Base-by-base conservation (phyloP, 2,329 filamentous ascomycete species). In the Venturia asperata region DNA sequence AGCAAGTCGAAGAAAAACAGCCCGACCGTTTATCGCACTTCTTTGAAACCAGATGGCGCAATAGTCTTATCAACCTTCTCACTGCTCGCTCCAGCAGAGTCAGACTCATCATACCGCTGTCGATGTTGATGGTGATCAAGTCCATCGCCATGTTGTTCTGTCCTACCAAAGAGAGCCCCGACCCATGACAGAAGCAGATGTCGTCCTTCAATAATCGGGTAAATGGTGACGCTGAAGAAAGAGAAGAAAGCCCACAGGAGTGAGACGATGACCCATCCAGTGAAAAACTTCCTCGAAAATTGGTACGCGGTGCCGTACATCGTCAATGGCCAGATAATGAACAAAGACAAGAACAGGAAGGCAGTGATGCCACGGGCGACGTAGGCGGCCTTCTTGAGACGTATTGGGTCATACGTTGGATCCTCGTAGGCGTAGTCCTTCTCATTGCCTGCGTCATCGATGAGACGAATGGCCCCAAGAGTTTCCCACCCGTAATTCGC, bases 401-500 rank as follows among this genome's bases (percentile, higher is more conserved):
- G 55, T 30, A 30, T 39, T 11, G 55, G 30, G 19, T 65, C 64
- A 30, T 49, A 55, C 5, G 64, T 65, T 6, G 52, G 52, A 13
- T 61, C 43, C 41, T 62, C 64, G n/a, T 43, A 39, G 13, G 64
- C 64, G 19, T 39, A 37, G 19, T 65, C 43, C 27, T 65, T 55
- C 37, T 49, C 64, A 62, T 49, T 52, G 15, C 24, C 58, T 61
- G 30, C 37, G 30, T 42, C 30, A 42, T 61, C 55, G 42, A 15
- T 56, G 9, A 49, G 7, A 10, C 56, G 55, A 67, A 77, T 77
- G 13, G 72, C 71, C 3, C 76, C 68, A 0, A 76, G 77, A 19
- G 74, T 70, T 17, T 74, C 74, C 75, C 75, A 78, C 63, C 77
- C 74, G 63, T 77, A 78, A 17, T 72, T 70, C 39, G 72, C 72